Base-by-base conservation (phyloP, 108 stramenopile species). In the Cyclotella kingstonii region DNA sequence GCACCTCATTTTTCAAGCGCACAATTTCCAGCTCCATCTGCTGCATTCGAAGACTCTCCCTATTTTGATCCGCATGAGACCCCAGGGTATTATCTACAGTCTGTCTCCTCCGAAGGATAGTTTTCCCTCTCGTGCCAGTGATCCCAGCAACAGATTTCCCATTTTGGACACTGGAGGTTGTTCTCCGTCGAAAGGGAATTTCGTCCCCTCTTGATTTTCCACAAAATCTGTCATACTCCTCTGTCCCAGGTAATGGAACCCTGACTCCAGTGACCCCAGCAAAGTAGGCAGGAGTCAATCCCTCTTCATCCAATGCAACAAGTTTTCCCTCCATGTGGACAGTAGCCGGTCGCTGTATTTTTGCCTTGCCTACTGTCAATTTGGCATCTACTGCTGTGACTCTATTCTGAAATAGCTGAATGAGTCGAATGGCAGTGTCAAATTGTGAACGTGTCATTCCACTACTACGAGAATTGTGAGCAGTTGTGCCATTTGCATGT, bases 341-440 rank as follows among this genome's bases (percentile, higher is more conserved):
- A 25, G 35, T 34, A 18, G 2, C 45, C 21, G 10, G 10, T 2
- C 11, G 21, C 2, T 1, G 19, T 10, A 3, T 46, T 6, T 53
- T 21, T 1, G 5, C 54, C 22, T 38, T 21, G 6, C 35, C 53
- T 29, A 48, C 61, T 23, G 34, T 41, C 3, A 73, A 47, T 34
- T 48, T 14, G 11, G 49, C 58, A 54, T 73, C 64, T 38, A 22
- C 36, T 8, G 72, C 49, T 7, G 51, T 35, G 0, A 63, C 41
- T 11, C 52, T 26, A 38, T 73, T 73, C 42, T 73, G 72, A 38
- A 64, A 64, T 7, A 73, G 31, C 22, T 73, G 72, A 42, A 73
- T 73, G 31, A 73, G 29, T 25, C 72, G 35, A 28, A 73, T 57
- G 21, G 72, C 61, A 0, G 33, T 28, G 9, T 33, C 25, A 27